Conservation (phyloP, 345 rosid species). For the Camelina hispida region DNA sequence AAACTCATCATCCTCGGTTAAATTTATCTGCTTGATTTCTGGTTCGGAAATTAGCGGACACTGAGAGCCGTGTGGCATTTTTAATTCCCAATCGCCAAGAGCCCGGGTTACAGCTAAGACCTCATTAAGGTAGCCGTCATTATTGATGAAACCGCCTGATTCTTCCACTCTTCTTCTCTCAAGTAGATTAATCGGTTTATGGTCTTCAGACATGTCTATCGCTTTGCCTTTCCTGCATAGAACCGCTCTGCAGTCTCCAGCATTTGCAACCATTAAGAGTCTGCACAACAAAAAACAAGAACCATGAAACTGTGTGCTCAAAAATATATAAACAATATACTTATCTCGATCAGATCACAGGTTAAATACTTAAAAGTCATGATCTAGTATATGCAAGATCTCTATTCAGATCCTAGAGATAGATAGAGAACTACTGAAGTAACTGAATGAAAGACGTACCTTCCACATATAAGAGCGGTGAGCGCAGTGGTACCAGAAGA, state of each 20-base stretch:
- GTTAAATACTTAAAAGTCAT: neutral
- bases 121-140: conserved; percentile 55
- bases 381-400: neutral
- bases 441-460: conserved; percentile 9
- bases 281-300: conserved; percentile 45
- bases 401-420: neutral
- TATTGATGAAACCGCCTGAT: conserved; percentile 43
- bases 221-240: conserved; percentile 44
- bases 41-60: conserved; percentile 86
- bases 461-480: conserved; percentile 58
- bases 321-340: neutral
- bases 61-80: conserved; percentile 60
- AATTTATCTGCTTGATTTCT: conserved; percentile 57
- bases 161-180: conserved; percentile 78
- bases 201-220: conserved; percentile 62
- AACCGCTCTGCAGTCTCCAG: conserved; percentile 50
- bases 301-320: neutral
- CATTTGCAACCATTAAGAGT: conserved; percentile 56
- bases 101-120: conserved; percentile 74
- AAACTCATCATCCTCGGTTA: conserved; percentile 88
- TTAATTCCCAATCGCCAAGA: conserved; percentile 90
- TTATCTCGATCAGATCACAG: neutral
- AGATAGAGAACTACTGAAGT: neutral
- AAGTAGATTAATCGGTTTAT: conserved; percentile 56
- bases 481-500: conserved; percentile 88